These are phyloP conservation scores for Lasiodiplodia hormozganensis DNA, from an alignment of 2,329 filamentous ascomycete genomes.

Conservation along the genomic window DNA sequence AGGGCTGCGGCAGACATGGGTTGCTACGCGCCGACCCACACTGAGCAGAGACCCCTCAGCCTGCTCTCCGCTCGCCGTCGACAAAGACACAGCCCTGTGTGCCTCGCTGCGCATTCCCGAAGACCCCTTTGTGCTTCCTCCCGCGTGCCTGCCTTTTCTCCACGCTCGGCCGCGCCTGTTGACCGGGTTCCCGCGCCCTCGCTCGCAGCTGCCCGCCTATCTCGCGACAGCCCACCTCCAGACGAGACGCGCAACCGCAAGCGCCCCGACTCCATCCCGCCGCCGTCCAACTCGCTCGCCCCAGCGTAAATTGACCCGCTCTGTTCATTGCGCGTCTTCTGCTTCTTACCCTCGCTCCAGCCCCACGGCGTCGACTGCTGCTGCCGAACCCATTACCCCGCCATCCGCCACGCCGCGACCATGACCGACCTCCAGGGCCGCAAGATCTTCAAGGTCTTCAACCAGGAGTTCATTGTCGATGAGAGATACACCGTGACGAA, in stretches of 20 bases:
- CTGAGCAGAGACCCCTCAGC: slow-evolving; percentile 2
- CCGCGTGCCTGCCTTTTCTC: slow-evolving; percentile 6
- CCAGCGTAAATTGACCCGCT: slow-evolving; percentile 5
- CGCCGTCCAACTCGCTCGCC: not conserved
- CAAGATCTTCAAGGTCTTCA: slow-evolving; percentile 99
- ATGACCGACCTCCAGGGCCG: slow-evolving; percentile 72
- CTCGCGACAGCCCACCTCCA: slow-evolving; percentile 21
- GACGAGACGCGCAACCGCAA: slow-evolving; percentile 24
- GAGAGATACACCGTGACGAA: slow-evolving; percentile 98
- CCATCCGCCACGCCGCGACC: slow-evolving; percentile 32
- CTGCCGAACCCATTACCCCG: slow-evolving; percentile 11
- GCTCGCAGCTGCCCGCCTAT: slow-evolving; percentile 15
- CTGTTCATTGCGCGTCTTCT: not conserved
- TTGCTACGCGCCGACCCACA: not conserved
- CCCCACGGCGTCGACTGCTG: not conserved
- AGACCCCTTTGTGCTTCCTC: slow-evolving; percentile 10
- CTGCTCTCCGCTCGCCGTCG: slow-evolving; percentile 4
- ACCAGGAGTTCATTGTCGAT: slow-evolving; percentile 98
- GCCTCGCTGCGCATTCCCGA: slow-evolving; percentile 4
- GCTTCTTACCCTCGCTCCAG: slow-evolving; percentile 9
- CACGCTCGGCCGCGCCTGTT: not conserved
- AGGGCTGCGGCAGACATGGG: slow-evolving; percentile 12
- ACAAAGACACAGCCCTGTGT: slow-evolving; percentile 12
- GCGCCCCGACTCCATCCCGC: not conserved
- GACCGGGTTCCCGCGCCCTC: slow-evolving; percentile 20